Conservation (phyloP, 140 eudicot species). For the Eryngium alpinum region DNA sequence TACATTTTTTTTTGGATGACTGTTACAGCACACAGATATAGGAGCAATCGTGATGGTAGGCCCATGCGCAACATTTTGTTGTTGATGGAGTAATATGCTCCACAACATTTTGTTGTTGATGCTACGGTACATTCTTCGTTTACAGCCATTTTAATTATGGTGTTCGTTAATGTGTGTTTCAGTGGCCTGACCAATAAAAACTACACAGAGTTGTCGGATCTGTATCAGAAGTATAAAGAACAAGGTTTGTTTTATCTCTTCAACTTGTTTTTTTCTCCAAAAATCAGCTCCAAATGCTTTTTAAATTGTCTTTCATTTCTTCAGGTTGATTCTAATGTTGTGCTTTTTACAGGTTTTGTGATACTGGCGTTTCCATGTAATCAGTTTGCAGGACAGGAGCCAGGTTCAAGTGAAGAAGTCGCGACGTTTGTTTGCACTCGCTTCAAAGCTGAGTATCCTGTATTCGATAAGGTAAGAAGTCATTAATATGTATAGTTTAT, state of each 20-base stretch:
- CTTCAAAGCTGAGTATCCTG: slow-evolving; percentile 53
- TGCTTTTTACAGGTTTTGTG: slow-evolving; percentile 38
- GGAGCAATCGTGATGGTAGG: no score
- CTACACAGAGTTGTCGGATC: slow-evolving; percentile 38
- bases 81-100: no score
- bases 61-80: no score
- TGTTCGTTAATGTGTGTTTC: not conserved
- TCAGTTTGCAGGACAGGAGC: slow-evolving; percentile 60
- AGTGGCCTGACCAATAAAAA: slow-evolving; percentile 55
- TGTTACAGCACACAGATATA: no score
- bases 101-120: no score
- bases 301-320: not conserved
- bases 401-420: slow-evolving; percentile 40
- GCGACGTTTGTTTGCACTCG: slow-evolving; percentile 44
- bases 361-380: slow-evolving; percentile 68
- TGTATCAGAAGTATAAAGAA: slow-evolving; percentile 47
- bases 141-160: no score
- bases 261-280: no score
- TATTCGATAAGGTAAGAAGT: slow-evolving; percentile 35
- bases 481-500: not conserved
- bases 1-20: no score
- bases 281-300: not conserved
- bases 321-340: not conserved
- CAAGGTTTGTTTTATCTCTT: slow-evolving; percentile 30
- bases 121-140: no score